Base-by-base conservation (phyloP, 768 basidiomycete species). In the Amanita phalloides region DNA sequence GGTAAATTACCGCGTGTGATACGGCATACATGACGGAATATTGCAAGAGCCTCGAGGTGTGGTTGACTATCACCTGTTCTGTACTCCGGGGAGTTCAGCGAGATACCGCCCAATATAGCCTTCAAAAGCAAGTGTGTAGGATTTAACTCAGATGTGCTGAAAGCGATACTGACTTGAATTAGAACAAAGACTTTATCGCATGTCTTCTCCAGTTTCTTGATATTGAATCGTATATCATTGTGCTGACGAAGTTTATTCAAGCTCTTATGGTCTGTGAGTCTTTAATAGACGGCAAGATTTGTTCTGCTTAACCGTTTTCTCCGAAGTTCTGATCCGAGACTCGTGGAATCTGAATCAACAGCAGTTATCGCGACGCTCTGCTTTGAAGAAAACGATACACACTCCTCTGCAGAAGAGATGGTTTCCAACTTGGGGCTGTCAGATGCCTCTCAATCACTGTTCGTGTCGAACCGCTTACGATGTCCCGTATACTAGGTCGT, bases 151-250 rank as follows among this genome's bases (percentile, higher is more conserved):
- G 20, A 30, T 3, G 26, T 21, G 17, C 23, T 17, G 3, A 39
- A 26, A 35, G 26, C 7, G n/a, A 38, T 1, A 53, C 65, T 51
- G 44, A 87, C 86, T 67, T 95, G 92, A 4, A 91, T 79, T 38
- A 92, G 68, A 5, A 94, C 62, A 62, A 88, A 82, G 8, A 88
- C 74, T 63, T 95, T 95, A 62, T 95, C 90, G 3, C 72, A 64
- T 0, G 83, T 75, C 55, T 75, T 82, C 42, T 84, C 83, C 4
- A 84, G 66, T 56, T 82, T 89, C 64, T 81, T 82, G 4, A 86
- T 64, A 41, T 79, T 74, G 63, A 80, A 96, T 1, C 90, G 82
- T 53, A 94, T 87, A 54, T 91, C 90, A n/a, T 72, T 71, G 52
- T 89, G 81, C 45, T 68, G 72, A 51, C 79, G 73, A 41, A 92